Evolutionary conservation across 331 rosid species (phyloP), one percentile per base, ranked within the genome.

Genomic region (Acacia pycnantha): DNA sequence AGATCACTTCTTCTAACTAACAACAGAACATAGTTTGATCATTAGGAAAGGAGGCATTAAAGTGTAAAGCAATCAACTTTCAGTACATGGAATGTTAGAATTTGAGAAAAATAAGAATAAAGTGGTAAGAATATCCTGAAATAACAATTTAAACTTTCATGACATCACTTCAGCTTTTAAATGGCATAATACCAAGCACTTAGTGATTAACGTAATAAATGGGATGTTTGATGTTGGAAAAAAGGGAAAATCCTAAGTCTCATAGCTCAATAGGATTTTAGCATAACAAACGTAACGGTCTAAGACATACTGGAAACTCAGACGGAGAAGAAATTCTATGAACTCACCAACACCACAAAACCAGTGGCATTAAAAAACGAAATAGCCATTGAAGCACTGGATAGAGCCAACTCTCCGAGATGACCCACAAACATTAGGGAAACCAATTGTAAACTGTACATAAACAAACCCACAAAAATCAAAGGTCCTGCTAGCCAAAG

Each of bases 401-500:
- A 86, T 8, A 90, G 91, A 71, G 89, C 22, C 46, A 91, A 29
- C 22, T 90, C 94, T 7, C 91, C 91, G 26, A 95, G 93, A 86
- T 90, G 97, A 26, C 97, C 98, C 0, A 90, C 93, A 75, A 93
- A 93, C 92, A 93, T 90, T 2, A 93, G 46, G 6, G 95, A 90
- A 35, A 91, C 84, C 18, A 89, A 37, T 78, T 88, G 93, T 29
- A 89, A 61, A 74, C 94, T 88, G 33, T 65, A 87, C 54, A 88
- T 95, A 66, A 90, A 84, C 4, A 93, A 47, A 75, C 88, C 76
- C 33, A 89, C 95, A 54, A 82, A 67, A 4, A 91, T 59, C 74
- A 95, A 61, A 15, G 97, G 97, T 40, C 91, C 95, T 61, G 91
- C 95, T 2, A 95, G 76, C 97, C 98, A 91, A 79, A 93, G 33